Conservation (phyloP, 2,329 filamentous ascomycete genomes). For the Exserohilum rostratum region DNA sequence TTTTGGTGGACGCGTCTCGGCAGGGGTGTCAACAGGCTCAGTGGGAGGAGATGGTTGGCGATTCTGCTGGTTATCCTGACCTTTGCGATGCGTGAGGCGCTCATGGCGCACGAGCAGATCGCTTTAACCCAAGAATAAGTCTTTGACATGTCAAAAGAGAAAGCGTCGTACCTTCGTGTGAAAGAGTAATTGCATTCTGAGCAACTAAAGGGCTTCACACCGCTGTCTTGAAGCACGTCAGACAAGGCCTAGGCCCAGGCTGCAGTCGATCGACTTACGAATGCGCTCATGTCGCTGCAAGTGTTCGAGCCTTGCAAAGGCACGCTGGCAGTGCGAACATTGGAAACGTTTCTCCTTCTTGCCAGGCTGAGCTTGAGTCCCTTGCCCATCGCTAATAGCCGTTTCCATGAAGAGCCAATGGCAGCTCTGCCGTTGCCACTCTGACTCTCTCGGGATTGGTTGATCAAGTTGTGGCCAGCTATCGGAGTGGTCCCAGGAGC, state of each 20-base stretch:
- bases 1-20: slow-evolving; percentile 31
- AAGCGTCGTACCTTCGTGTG: slow-evolving; percentile 47
- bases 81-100: slow-evolving; percentile 47
- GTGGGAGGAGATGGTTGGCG: slow-evolving; percentile 11
- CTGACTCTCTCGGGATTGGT: slow-evolving; percentile 11
- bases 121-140: slow-evolving; percentile 22
- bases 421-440: background rate
- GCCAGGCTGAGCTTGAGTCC: slow-evolving; percentile 23
- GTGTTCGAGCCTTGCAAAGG: slow-evolving; percentile 50
- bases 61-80: slow-evolving; percentile 17
- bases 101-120: slow-evolving; percentile 52
- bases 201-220: slow-evolving; percentile 51
- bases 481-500: slow-evolving; percentile 9
- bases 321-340: slow-evolving; percentile 40
- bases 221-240: slow-evolving; percentile 41
- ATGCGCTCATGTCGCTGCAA: slow-evolving; percentile 51
- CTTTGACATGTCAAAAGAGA: background rate
- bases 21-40: slow-evolving; percentile 14
- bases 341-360: slow-evolving; percentile 47
- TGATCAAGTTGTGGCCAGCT: background rate
- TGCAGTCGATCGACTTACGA: slow-evolving; percentile 28
- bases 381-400: slow-evolving; percentile 20
- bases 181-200: slow-evolving; percentile 51
- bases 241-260: background rate
- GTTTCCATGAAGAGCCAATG: slow-evolving; percentile 29